Percentiles rank a stretch among this genome's conserved stretches.
Conservation (phyloP, 1,139 yeast species). For the Kodamaea sp. region DNA sequence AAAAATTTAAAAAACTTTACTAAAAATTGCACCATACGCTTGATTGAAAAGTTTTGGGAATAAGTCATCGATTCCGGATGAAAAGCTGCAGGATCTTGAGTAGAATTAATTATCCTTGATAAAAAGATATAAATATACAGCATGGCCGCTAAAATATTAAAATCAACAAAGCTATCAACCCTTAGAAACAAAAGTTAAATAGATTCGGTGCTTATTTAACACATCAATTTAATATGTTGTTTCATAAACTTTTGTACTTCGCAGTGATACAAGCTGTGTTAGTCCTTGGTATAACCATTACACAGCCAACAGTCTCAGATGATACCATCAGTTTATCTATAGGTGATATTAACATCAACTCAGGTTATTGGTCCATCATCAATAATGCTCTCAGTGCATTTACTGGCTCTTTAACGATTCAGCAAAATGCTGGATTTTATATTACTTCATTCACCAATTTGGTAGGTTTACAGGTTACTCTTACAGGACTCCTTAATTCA, state of each 20-base stretch:
- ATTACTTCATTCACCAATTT: slow-evolving; percentile 12
- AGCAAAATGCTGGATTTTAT: slow-evolving; percentile 27
- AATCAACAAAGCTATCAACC: background rate
- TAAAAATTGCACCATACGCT: background rate
- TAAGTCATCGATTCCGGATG: too few species aligned
- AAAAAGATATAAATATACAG: background rate
- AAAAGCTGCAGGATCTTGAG: too few species aligned
- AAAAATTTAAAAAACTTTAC: background rate
- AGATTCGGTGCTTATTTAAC: background rate
- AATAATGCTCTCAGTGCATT: slow-evolving; percentile 24
- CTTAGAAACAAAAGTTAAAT: background rate
- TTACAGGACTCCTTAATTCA: slow-evolving; percentile 8
- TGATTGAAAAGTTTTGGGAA: background rate
- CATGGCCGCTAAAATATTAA: background rate
- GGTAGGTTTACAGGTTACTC: slow-evolving; percentile 9
- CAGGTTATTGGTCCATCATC: slow-evolving; percentile 32
- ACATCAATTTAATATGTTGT: slow-evolving; percentile 4
- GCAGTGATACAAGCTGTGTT: slow-evolving; percentile 6
- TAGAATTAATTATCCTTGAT: background rate
- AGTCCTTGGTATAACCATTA: slow-evolving; percentile 5
- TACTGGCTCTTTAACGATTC: slow-evolving; percentile 20
- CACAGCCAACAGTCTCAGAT: slow-evolving; percentile 3
- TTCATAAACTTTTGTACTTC: slow-evolving; percentile 2
- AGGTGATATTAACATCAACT: slow-evolving; percentile 26
- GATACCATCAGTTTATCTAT: slow-evolving; percentile 20